Percentiles rank a stretch among this genome's conserved stretches.
Evolutionary conservation across 2,329 filamentous ascomycete genomes (phyloP).

Genomic region (Botrytis galanthina): DNA sequence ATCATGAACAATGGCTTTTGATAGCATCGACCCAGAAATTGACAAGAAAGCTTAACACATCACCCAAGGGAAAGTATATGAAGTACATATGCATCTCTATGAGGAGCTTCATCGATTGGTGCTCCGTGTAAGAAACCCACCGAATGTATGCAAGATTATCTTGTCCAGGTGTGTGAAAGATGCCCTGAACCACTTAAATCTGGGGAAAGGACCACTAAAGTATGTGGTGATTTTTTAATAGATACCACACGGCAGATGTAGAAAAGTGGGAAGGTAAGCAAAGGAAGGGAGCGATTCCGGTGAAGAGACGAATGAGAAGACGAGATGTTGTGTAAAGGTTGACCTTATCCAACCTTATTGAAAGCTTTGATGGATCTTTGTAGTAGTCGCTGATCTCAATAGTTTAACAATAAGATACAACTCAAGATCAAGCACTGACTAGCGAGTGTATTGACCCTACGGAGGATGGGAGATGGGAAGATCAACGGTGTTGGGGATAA

Average conservation of each 20-base stretch:
- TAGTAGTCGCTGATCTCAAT: not conserved
- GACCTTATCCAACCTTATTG: not conserved
- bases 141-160: conserved; percentile 14
- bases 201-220: not conserved
- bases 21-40: not conserved
- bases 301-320: not conserved
- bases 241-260: not conserved
- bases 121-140: not conserved
- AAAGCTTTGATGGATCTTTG: not conserved
- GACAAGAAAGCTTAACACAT: not conserved
- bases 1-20: not conserved
- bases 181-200: conserved; percentile 6
- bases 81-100: not conserved
- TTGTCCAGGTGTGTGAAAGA: not conserved
- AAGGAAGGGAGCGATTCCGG: not conserved
- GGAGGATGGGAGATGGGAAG: not conserved
- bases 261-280: not conserved
- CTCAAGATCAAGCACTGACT: not conserved
- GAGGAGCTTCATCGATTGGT: not conserved
- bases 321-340: not conserved
- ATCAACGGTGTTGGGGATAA: not conserved
- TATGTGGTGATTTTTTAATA: not conserved
- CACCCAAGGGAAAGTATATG: not conserved
- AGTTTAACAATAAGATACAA: not conserved
- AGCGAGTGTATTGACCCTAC: not conserved